Base-by-base conservation (phyloP, 192 early-diverging fungal species). In the Coemansia aciculifera region DNA sequence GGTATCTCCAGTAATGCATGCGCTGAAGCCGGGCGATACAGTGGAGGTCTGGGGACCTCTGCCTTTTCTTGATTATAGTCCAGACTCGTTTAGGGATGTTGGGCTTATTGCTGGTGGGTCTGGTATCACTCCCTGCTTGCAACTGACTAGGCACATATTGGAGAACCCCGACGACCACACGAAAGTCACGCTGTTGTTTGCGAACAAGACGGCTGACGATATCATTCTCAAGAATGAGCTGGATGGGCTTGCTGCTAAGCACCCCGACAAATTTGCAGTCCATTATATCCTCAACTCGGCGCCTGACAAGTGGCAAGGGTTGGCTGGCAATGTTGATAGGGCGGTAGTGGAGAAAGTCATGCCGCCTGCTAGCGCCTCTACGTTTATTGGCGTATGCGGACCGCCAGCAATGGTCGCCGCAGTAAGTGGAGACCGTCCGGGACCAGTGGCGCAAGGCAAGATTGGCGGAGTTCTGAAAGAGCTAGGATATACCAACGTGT, bases 61-160 rank as follows among this genome's bases (percentile, higher is more conserved):
- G 42, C 82, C 78, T 42, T 90, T 91, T 72, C 88, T 82, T 71
- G 71, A 80, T 32, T 94, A 94, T 70, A 71, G 77, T 64, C 81
- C 90, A n/a, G 89, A 85, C 70, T 78, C 84, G 67, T 82, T 81
- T 42, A 74, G 84, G 32, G 80, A 91, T 64, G 85, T 97, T 39
- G 90, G 88, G 29, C 80, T 95, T 88, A 86, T 97, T 69, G 91
- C 90, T 19, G 93, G 93, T 40, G 95, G 95, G 10, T 89, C 91
- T 19, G 93, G 90, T 9, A 91, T 95, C 62, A 94, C 94, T 13
- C 93, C 93, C 10, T 89, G 90, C 81, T 72, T 90, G 60, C 94
- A 95, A 78, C 69, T 95, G 56, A 79, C 93, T 36, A 85, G 87
- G 68, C 81, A 87, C 15, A 76, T 94, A 34, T 67, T 89, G 24